Percentiles rank a stretch among this genome's conserved stretches.
These are phyloP conservation scores for Exophiala phaeomuriformis DNA, from an alignment of 2,329 filamentous ascomycete species.

Conservation along the genomic window DNA sequence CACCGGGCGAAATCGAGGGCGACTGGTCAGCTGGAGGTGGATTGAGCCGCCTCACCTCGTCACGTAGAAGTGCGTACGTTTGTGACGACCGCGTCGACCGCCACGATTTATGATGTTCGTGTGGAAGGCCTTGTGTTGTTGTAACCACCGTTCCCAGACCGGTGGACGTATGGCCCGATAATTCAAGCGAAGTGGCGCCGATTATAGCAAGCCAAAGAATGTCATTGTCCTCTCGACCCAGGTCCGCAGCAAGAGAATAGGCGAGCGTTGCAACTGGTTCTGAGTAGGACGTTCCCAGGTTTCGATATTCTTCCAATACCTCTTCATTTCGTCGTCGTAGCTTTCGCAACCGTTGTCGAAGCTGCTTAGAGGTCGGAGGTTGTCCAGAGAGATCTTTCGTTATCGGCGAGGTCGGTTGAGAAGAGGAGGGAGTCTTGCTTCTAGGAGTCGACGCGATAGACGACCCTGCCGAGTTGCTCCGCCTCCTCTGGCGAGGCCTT, in stretches of 20 bases:
- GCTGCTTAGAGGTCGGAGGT: conserved; percentile 55
- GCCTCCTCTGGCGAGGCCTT: conserved; percentile 68
- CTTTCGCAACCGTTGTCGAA: conserved; percentile 66
- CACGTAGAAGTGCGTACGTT: conserved; percentile 76
- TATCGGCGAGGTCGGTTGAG: conserved; percentile 41
- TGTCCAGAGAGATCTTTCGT: conserved; percentile 37
- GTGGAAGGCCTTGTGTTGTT: conserved; percentile 45
- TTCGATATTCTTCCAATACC: conserved; percentile 74
- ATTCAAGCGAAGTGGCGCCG: conserved; percentile 85
- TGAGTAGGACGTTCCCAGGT: conserved; percentile 79
- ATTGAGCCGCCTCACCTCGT: conserved; percentile 90
- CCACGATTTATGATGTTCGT: conserved; percentile 33
- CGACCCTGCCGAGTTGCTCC: conserved; percentile 64
- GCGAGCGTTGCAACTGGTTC: conserved; percentile 92
- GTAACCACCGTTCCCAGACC: conserved; percentile 51
- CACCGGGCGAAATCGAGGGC: conserved; percentile 14
- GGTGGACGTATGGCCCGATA: conserved; percentile 78
- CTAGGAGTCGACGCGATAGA: conserved; percentile 38
- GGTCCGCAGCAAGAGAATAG: conserved; percentile 87
- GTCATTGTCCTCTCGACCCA: conserved; percentile 94
- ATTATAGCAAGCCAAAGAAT: conserved; percentile 92
- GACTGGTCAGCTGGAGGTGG: conserved; percentile 54
- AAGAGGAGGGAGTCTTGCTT: conserved; percentile 40
- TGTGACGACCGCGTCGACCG: conserved; percentile 57
- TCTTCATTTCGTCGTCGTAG: conserved; percentile 70